Evolutionary conservation across 1,284 basidiomycete genomes (phyloP).

Genomic region (Puccinia coronata): DNA sequence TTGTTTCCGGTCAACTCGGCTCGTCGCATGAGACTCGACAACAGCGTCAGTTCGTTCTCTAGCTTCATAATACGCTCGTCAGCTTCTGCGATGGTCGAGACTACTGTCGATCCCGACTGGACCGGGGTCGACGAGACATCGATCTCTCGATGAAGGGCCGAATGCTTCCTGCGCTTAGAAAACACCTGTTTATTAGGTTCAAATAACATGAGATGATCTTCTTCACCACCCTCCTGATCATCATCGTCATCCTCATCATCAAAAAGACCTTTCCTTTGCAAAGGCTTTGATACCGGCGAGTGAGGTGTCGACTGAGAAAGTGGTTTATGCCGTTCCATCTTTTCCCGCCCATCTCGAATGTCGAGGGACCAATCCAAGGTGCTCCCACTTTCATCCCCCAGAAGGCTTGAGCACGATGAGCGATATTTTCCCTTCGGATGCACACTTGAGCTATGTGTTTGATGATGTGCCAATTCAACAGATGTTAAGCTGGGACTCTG

Average conservation of each 20-base stretch:
- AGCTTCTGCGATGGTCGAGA: slow-evolving; percentile 75
- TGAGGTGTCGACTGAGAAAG: slow-evolving; percentile 11
- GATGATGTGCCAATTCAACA: slow-evolving; percentile 6
- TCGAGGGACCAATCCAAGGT: slow-evolving; percentile 8
- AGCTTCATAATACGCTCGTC: slow-evolving; percentile 73
- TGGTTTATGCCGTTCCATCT: not conserved
- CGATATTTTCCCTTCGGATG: not conserved
- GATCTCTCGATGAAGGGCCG: not conserved
- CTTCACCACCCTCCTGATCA: slow-evolving; percentile 16
- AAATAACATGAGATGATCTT: not conserved
- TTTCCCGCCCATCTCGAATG: not conserved
- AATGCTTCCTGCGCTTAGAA: not conserved
- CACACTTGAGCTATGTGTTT: not conserved
- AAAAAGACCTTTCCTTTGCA: slow-evolving; percentile 44
- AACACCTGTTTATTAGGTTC: not conserved
- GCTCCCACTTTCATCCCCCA: not conserved
- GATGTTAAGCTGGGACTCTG: slow-evolving; percentile 10
- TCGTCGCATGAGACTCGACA: slow-evolving; percentile 83
- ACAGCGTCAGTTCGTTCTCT: slow-evolving; percentile 75
- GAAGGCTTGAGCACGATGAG: slow-evolving; percentile 6
- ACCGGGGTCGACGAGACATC: slow-evolving; percentile 19
- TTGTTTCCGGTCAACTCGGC: slow-evolving; percentile 89
- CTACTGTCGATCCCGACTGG: slow-evolving; percentile 61
- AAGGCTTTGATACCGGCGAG: slow-evolving; percentile 3
- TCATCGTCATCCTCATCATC: slow-evolving; percentile 45